These are phyloP conservation scores for Trichoderma endophyticum DNA, from an alignment of 2,329 filamentous ascomycete genomes.

Conservation along the genomic window DNA sequence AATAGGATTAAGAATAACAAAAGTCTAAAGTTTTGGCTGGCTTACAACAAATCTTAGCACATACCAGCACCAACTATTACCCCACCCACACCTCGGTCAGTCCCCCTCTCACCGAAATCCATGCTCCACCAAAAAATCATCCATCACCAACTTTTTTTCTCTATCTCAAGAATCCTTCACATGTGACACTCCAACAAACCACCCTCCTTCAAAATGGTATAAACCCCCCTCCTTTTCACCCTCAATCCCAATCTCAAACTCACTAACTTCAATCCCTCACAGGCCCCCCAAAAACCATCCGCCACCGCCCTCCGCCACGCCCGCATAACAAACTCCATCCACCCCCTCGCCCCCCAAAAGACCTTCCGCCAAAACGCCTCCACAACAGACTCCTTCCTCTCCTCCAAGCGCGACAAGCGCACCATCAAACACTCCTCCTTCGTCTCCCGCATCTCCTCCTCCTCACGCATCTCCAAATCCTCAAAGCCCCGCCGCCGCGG, in stretches of 20 bases:
- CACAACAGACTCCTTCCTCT: slow-evolving; percentile 58
- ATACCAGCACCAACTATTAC: background rate
- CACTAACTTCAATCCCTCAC: background rate
- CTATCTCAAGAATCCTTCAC: background rate
- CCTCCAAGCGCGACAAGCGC: slow-evolving; percentile 80
- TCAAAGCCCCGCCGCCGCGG: slow-evolving; percentile 12
- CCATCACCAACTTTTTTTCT: slow-evolving; percentile 8
- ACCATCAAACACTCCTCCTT: slow-evolving; percentile 78
- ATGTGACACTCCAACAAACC: background rate
- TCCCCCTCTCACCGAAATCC: slow-evolving; percentile 14
- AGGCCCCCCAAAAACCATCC: slow-evolving; percentile 49
- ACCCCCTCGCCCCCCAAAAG: slow-evolving; percentile 51
- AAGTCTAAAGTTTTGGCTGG: background rate
- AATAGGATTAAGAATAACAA: background rate
- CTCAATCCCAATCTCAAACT: no score
- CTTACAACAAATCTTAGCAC: background rate
- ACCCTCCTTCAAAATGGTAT: slow-evolving; percentile 17
- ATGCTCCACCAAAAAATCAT: slow-evolving; percentile 1
- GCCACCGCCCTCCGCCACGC: slow-evolving; percentile 55
- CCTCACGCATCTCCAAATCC: slow-evolving; percentile 29
- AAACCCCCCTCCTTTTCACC: background rate
- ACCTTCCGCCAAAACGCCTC: slow-evolving; percentile 50
- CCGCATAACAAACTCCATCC: slow-evolving; percentile 47
- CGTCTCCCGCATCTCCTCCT: slow-evolving; percentile 70
- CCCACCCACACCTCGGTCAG: slow-evolving; percentile 19